Conservation (phyloP, 768 basidiomycete species). For the Tricholoma sp. region DNA sequence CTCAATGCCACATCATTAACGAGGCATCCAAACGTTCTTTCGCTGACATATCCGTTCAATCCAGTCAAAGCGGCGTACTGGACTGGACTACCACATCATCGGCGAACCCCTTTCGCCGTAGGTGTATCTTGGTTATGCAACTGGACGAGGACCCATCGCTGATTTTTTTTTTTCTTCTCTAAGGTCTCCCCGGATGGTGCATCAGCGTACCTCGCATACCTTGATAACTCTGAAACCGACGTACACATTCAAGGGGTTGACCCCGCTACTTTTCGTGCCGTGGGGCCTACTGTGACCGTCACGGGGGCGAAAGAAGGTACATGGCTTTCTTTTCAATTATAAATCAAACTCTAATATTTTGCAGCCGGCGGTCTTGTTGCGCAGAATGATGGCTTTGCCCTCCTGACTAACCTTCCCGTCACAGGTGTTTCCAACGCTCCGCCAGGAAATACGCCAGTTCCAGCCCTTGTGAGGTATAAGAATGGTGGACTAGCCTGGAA, state of each 20-base stretch:
- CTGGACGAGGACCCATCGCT: background rate
- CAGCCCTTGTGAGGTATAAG: background rate
- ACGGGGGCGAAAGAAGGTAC: background rate
- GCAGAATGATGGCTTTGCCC: background rate
- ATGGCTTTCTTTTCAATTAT: background rate
- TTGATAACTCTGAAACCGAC: background rate
- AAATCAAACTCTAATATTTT: background rate
- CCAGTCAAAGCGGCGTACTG: background rate
- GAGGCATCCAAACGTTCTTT: background rate
- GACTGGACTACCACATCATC: background rate
- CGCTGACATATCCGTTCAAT: background rate
- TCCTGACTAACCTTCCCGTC: background rate
- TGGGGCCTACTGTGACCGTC: background rate
- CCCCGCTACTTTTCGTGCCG: background rate
- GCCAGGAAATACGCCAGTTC: background rate
- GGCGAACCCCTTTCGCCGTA: background rate
- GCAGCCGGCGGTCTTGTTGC: background rate
- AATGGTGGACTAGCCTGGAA: background rate
- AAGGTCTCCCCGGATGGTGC: background rate
- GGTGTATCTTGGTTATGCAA: background rate
- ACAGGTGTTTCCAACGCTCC: background rate
- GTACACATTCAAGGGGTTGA: background rate
- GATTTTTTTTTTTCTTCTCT: background rate
- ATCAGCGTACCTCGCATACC: background rate
- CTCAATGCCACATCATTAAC: background rate